Conservation (phyloP, 352 stramenopile genomes). For the Pythium brachiatum region DNA sequence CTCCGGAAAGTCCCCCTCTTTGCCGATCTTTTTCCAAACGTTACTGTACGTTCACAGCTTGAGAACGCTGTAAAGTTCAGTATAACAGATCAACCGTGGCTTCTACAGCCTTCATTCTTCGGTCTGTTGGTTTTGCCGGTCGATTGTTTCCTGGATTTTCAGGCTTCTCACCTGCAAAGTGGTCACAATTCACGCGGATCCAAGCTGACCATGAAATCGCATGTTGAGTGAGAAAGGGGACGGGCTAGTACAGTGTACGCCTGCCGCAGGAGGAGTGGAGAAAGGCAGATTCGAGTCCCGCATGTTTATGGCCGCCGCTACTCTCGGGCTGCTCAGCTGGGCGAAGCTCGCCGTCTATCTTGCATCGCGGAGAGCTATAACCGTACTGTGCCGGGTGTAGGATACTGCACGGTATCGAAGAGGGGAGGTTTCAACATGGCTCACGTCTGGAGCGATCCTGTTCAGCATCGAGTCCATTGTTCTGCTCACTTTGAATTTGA, state of each 20-base stretch:
- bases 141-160: not conserved
- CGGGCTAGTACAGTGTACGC: too few species aligned
- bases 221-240: conserved; percentile 5
- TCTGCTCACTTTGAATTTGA: conserved; percentile 24
- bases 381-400: too few species aligned
- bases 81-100: too few species aligned
- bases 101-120: too few species aligned
- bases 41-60: too few species aligned
- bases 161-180: not conserved
- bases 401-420: too few species aligned
- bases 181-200: not conserved
- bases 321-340: not conserved
- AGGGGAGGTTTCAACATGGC: not conserved
- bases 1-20: too few species aligned
- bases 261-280: not conserved
- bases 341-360: not conserved
- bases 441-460: not conserved
- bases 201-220: not conserved
- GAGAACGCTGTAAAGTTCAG: too few species aligned
- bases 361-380: too few species aligned
- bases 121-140: not conserved
- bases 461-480: not conserved
- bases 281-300: not conserved
- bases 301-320: not conserved
- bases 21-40: too few species aligned